These are phyloP conservation scores for Leucosporidium creatinivorum DNA, from an alignment of 768 basidiomycete species.

Conservation along the genomic window DNA sequence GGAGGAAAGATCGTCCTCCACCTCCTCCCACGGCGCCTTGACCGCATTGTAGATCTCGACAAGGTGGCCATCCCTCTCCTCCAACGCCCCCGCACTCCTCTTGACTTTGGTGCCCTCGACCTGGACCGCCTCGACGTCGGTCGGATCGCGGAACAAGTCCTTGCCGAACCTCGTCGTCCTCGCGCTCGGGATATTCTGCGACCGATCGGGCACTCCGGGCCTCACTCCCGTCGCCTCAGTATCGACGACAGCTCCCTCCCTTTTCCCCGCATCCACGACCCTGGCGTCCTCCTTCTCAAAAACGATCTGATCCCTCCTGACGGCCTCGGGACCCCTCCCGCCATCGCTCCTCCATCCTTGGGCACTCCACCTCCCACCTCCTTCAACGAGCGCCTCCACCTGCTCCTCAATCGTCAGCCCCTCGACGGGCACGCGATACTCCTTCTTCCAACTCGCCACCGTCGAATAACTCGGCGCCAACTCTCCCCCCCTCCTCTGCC, in stretches of 20 bases:
- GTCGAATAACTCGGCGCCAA: constrained; percentile 60
- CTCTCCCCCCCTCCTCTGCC: constrained; percentile 39
- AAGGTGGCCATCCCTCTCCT: constrained; percentile 15
- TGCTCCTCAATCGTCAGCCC: constrained; percentile 4
- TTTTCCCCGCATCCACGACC: constrained; percentile 50
- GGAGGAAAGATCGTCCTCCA: neutral
- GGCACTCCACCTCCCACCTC: neutral
- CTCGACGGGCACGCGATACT: constrained; percentile 48
- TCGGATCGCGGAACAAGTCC: constrained; percentile 32
- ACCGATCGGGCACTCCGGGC: constrained; percentile 24
- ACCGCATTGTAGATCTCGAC: constrained; percentile 23
- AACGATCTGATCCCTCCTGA: constrained; percentile 45
- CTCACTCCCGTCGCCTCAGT: constrained; percentile 6
- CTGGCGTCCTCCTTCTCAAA: neutral
- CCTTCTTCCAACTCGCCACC: constrained; percentile 73
- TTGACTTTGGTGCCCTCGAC: neutral
- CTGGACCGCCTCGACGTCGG: constrained; percentile 19
- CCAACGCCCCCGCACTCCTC: neutral
- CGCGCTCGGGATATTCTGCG: constrained; percentile 14
- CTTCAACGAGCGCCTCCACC: constrained; percentile 44
- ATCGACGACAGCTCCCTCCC: constrained; percentile 48
- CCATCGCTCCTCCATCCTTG: neutral
- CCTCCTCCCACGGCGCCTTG: neutral
- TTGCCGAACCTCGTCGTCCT: constrained; percentile 31
- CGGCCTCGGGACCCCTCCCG: constrained; percentile 36